Evolutionary conservation across 495 filamentous ascomycete species (phyloP).

Genomic region (Bryoglossum gracile): DNA sequence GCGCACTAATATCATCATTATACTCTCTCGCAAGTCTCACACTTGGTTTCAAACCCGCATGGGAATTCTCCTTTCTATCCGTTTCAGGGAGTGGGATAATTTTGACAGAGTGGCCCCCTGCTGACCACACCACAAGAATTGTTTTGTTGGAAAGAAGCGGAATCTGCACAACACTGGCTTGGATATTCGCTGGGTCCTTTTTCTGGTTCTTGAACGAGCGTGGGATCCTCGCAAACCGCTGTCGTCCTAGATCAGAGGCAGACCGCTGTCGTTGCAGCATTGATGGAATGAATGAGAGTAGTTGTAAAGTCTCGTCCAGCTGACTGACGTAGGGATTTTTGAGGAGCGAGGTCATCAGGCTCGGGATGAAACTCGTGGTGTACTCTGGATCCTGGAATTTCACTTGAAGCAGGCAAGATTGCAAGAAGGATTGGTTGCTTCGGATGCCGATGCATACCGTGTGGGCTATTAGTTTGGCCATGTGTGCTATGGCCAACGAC

Average conservation of each 20-base stretch:
- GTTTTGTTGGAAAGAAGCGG: not conserved
- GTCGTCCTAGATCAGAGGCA: not conserved
- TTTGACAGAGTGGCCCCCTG: not conserved
- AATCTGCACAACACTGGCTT: not conserved
- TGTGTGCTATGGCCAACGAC: slow-evolving; percentile 78
- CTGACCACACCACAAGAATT: not conserved
- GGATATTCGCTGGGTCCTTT: not conserved
- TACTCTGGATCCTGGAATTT: slow-evolving; percentile 88
- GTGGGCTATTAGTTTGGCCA: not conserved
- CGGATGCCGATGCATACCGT: slow-evolving; percentile 7
- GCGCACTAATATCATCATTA: not conserved
- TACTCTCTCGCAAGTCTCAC: not conserved
- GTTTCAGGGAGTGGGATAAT: not conserved
- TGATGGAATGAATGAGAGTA: slow-evolving; percentile 6
- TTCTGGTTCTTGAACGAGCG: not conserved
- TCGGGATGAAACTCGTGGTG: slow-evolving; percentile 74
- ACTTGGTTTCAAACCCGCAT: not conserved
- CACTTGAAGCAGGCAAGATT: slow-evolving; percentile 96
- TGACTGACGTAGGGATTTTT: slow-evolving; percentile 40
- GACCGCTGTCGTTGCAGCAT: not conserved
- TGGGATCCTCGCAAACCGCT: not conserved
- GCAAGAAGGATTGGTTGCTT: slow-evolving; percentile 2
- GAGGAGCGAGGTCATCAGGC: slow-evolving; percentile 49
- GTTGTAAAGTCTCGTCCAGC: not conserved
- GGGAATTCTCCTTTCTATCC: not conserved